Conservation (phyloP, 495 filamentous ascomycete genomes). For the Aspergillus avenaceus region DNA sequence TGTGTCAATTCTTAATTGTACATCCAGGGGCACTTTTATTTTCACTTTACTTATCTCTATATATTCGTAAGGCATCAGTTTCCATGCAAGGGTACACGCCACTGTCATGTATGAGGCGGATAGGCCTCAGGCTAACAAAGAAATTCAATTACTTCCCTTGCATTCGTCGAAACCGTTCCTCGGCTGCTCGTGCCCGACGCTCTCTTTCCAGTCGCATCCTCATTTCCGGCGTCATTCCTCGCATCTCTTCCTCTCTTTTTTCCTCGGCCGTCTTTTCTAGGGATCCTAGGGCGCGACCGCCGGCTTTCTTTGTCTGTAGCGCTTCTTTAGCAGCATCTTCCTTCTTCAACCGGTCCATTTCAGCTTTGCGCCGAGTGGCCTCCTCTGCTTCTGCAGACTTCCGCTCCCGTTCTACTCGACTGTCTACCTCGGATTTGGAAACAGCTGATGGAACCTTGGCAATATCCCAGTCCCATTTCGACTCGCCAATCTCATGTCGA, state of each 20-base stretch:
- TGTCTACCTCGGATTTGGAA: conserved; percentile 62
- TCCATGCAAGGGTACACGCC: background rate
- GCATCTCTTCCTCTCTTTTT: conserved; percentile 73
- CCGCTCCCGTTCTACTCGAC: conserved; percentile 59
- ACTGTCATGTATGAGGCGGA: background rate
- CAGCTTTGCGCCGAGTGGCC: conserved; percentile 54
- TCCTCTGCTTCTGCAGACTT: conserved; percentile 51
- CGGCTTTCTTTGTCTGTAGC: conserved; percentile 34
- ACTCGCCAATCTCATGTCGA: conserved; percentile 73
- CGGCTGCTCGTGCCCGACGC: conserved; percentile 76
- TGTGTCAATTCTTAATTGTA: too few relatives aligned
- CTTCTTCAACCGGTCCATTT: conserved; percentile 62
- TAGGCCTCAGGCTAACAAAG: background rate
- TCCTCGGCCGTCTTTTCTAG: conserved; percentile 67
- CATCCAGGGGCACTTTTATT: too few relatives aligned
- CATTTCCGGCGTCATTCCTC: conserved; percentile 83
- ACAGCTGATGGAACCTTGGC: conserved; percentile 69
- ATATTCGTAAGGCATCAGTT: background rate
- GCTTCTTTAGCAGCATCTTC: conserved; percentile 54
- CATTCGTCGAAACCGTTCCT: conserved; percentile 75
- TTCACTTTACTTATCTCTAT: background rate
- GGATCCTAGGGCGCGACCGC: conserved; percentile 46
- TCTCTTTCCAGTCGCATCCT: conserved; percentile 75
- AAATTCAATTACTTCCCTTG: conserved; percentile 16
- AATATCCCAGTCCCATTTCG: conserved; percentile 72